A percentile compares a stretch with the other conserved stretches of the same genome.
Evolutionary conservation across 345 rosid genomes (phyloP).

Genomic region (Noccaea bulbosa): DNA sequence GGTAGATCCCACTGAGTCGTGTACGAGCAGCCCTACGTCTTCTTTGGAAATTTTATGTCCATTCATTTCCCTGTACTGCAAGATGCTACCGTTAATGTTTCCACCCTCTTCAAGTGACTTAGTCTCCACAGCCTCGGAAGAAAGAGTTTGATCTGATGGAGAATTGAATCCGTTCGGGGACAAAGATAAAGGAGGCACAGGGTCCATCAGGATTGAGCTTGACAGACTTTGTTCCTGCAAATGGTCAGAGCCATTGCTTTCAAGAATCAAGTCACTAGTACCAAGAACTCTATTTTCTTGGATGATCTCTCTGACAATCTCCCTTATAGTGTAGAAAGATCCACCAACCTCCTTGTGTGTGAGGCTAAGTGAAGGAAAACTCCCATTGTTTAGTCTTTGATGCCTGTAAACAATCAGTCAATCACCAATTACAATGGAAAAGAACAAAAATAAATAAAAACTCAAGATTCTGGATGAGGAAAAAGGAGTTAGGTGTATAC

Average conservation of each 20-base stretch:
- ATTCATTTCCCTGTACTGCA: conserved; percentile 31
- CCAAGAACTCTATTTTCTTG: conserved; percentile 97
- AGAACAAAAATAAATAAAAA: neutral
- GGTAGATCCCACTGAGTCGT: conserved; percentile 11
- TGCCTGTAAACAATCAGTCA: conserved; percentile 57
- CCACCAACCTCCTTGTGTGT: conserved; percentile 97
- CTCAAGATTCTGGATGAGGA: conserved; percentile 9
- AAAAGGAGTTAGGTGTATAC: conserved; percentile 49
- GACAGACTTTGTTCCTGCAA: conserved; percentile 55
- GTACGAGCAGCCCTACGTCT: neutral
- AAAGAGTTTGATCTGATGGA: conserved; percentile 39
- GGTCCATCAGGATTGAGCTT: conserved; percentile 62
- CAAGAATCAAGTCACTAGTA: conserved; percentile 59
- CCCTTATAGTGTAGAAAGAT: conserved; percentile 89
- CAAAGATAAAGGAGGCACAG: conserved; percentile 46
- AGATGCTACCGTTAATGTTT: conserved; percentile 44
- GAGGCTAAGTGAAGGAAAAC: conserved; percentile 78
- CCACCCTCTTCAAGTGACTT: conserved; percentile 37
- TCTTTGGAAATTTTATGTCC: conserved; percentile 29
- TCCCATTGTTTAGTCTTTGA: conserved; percentile 71
- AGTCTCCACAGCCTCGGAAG: conserved; percentile 36
- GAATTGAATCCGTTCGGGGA: conserved; percentile 48
- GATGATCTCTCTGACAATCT: conserved; percentile 93
- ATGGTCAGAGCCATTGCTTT: conserved; percentile 47
- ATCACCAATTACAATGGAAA: conserved; percentile 19